Conservation (phyloP, 768 basidiomycete species). For the Coprinopsis marcescibilis region DNA sequence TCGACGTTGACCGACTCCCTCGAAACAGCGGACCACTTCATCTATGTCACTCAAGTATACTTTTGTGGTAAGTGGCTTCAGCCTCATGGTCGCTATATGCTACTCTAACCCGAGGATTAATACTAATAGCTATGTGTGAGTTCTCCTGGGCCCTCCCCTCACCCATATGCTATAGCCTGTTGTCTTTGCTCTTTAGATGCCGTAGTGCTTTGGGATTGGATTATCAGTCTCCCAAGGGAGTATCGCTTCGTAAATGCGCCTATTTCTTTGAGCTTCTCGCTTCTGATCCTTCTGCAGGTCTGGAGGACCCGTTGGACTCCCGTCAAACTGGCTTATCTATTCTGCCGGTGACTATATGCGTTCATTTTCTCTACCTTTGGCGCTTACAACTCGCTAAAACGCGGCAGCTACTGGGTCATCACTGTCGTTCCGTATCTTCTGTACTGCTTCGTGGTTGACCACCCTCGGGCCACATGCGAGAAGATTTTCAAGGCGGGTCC, state of each 20-base stretch:
- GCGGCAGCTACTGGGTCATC: conserved; percentile 73
- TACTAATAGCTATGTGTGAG: conserved; percentile 65
- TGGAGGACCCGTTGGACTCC: conserved; percentile 85
- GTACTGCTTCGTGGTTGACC: conserved; percentile 70
- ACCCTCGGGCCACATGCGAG: conserved; percentile 56
- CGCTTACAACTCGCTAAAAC: conserved; percentile 10
- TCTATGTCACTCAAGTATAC: conserved; percentile 78
- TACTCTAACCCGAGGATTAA: conserved; percentile 26
- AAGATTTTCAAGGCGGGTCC: conserved; percentile 58
- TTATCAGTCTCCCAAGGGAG: conserved; percentile 71
- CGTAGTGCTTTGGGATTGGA: conserved; percentile 82
- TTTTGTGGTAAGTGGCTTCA: conserved; percentile 67
- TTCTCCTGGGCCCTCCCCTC: conserved; percentile 18
- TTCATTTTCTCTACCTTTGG: conserved; percentile 12
- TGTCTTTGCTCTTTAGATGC: conserved; percentile 48
- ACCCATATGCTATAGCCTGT: conserved; percentile 24
- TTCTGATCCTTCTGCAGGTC: conserved; percentile 40
- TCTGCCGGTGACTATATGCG: conserved; percentile 59
- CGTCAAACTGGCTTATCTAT: conserved; percentile 76
- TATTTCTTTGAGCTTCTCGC: conserved; percentile 16
- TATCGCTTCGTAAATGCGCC: conserved; percentile 58
- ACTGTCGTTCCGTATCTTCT: conserved; percentile 73
- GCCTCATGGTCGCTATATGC: conserved; percentile 17
- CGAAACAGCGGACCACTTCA: conserved; percentile 65
- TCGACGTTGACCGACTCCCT: conserved; percentile 28